Conservation (phyloP, 2,329 filamentous ascomycete species). For the Periconia sp. region DNA sequence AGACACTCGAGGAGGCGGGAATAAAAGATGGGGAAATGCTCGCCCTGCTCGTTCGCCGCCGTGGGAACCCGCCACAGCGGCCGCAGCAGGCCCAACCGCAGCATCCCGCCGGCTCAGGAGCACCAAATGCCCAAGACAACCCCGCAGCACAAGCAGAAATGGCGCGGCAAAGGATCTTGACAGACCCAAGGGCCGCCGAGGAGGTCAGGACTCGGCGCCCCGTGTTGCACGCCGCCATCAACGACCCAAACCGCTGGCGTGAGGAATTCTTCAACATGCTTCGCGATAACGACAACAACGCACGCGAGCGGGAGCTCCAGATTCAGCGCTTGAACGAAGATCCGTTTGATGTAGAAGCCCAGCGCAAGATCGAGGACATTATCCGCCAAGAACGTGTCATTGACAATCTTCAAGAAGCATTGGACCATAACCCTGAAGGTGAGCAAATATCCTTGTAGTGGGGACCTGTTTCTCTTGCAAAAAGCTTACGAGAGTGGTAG, state of each 20-base stretch:
- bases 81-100: constrained; percentile 11
- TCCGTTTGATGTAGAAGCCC: constrained; percentile 90
- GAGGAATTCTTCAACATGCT: constrained; percentile 69
- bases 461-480: background rate
- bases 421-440: constrained; percentile 98
- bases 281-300: constrained; percentile 69
- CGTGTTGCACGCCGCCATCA: constrained; percentile 72
- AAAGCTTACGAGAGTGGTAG: constrained; percentile 49
- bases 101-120: constrained; percentile 23
- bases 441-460: constrained; percentile 31
- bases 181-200: constrained; percentile 71
- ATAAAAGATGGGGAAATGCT: constrained; percentile 92
- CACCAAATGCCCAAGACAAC: constrained; percentile 38
- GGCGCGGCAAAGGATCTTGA: constrained; percentile 78
- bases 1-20: constrained; percentile 78
- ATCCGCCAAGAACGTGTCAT: constrained; percentile 93
- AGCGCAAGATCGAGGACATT: constrained; percentile 92
- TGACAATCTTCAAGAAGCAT: constrained; percentile 93
- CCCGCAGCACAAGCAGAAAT: constrained; percentile 63
- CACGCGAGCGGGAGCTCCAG: constrained; percentile 76
- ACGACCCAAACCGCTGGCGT: constrained; percentile 75
- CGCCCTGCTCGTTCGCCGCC: constrained; percentile 70
- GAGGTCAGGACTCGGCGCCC: constrained; percentile 74
- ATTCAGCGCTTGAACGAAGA: constrained; percentile 88
- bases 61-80: constrained; percentile 24